Evolutionary conservation across 768 basidiomycete species (phyloP), one percentile per base, ranked within the genome.

Genomic region (Udeniomyces megalosporus): DNA sequence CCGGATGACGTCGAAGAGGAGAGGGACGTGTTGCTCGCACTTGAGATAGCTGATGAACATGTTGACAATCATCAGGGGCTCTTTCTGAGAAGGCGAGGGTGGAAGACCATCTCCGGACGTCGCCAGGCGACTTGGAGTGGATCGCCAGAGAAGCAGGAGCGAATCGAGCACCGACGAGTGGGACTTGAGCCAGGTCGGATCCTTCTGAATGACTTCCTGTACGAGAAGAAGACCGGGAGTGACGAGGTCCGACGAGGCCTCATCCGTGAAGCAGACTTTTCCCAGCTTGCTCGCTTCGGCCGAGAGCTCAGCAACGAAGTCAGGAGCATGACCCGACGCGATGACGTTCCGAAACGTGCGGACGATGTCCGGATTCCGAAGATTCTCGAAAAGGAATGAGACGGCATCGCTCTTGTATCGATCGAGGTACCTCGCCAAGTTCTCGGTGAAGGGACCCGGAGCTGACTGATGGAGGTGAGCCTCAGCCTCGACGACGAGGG

Each of bases 391-490:
- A 72, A 99, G 86, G 72, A 88, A 88, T 54, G 88, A 83, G 24
- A 88, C 79, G 2, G 89, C 86, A 69, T 96, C 87, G 3, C 74
- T 76, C 0, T 89, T 85, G 74, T 95, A 97, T 10, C 88, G 84
- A 72, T 96, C 83, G 24, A 97, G 79, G 74, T 91, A 97, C 71
- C 84, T 83, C 22, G 86, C 89, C 52, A 97, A 75, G 6, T 91
- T 92, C 63, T 87, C 83, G 0, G 93, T 95, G 74, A 99, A 96
- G 1, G 91, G 91, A 68, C 86, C 93, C 58, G 78, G 80, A 17
- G 83, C 82, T 0, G 90, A 89, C 70, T 90, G 93, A 68, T 91
- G 87, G 77, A 99, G 83, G 63, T 84, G 81, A 0, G 86, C 80
- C 73, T 99, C 95, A 3, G 89, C 90, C 69, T 92, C 85, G 32